Evolutionary conservation across 306 rosid genomes (phyloP), one percentile per base, ranked within the genome.

Genomic region (Fagus sylvatica): DNA sequence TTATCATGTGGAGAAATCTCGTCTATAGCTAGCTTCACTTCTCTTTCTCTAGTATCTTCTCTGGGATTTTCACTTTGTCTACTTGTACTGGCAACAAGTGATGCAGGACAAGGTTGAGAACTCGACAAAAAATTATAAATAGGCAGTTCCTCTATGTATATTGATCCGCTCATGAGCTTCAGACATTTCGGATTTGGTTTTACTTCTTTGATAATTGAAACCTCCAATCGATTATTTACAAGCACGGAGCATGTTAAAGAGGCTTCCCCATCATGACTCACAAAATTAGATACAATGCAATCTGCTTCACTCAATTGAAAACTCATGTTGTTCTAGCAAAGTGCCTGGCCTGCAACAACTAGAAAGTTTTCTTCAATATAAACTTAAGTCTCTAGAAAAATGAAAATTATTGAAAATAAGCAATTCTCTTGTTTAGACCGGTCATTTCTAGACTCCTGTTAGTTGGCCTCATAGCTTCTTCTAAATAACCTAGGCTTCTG

Each of bases 101-200:
- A 42, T 12, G 79, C 79, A 8, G 68, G 74, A 68, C 30, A 55
- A n/a, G 57, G 32, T 40, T 72, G 68, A 32, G 53, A 42, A 7
- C 1, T 3, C 12, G 43, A 2, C 5, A 3, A 7, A 9, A 32
- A 64, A 49, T 5, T 6, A 9, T 3, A 4, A 10, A 42, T 10
- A 6, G 71, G 12, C 33, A 15, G 5, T 7, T 34, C 60, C 34
- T 0, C 39, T 6, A 16, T 3, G 22, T 39, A 16, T 54, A 10
- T 48, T 48, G 61, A 40, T 65, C n/a, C 48, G 2, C 34, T 36
- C 3, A 2, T 16, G 10, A 34, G 72, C 12, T 53, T 76, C 7
- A 1, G 39, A 65, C 9, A 6, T 53, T 22, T 53, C 0, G 37
- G 66, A 7, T 53, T 39, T 19, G 80, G 11, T 54, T 67, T 76